Base-by-base conservation (phyloP, 129 eudicot species). In the Flaveria brownii region DNA sequence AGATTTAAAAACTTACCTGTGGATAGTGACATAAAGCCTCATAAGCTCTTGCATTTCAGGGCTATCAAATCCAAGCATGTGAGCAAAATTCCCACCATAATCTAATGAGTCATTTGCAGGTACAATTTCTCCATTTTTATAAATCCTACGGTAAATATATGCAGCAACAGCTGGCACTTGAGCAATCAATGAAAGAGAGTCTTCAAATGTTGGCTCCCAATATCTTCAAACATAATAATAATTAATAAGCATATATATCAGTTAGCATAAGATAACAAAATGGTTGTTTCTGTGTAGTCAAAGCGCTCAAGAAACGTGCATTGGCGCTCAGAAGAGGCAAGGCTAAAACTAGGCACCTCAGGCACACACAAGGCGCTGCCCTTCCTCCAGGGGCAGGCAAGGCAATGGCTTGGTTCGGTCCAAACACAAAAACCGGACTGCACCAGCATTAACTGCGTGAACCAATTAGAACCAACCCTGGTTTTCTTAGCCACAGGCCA, bases 201-300 rank as follows among this genome's bases (percentile, higher is more conserved):
- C 99, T 79, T 95, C 97, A 43, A 47, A 95, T 76, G 99, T 89
- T 63, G 97, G 96, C 84, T 95, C 99, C 99, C 99, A 95, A 72
- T 87, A 91, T 82, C 99, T 95, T 62, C 45, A 14, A 30, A 30
- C 68, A 62, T 13, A 26, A 79, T 6, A 67, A 62, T 30, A 30
- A 78, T 5, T 33, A 62, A 36, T 36, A 30, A 78, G 8, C 43
- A 62, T 30, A 62, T 30, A 13, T 28, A 62, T 62, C 43, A 13
- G 20, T 28, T 62, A 15, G 17, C 30, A 62, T 28, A 25, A 25
- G 41, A 61, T 61, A 61, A 61, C 16, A 61, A 13, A 61, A 61
- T 4, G 67, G 39, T 25, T 60, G 39, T 26, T 61, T 20, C 63
- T 56, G 9, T 56, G 15, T 20, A 56, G 63, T 56, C 63, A 56